A percentile compares a stretch with the other conserved stretches of the same genome.
Evolutionary conservation across 1,284 basidiomycete species (phyloP).

Genomic region (Ceratobasidium sp.): DNA sequence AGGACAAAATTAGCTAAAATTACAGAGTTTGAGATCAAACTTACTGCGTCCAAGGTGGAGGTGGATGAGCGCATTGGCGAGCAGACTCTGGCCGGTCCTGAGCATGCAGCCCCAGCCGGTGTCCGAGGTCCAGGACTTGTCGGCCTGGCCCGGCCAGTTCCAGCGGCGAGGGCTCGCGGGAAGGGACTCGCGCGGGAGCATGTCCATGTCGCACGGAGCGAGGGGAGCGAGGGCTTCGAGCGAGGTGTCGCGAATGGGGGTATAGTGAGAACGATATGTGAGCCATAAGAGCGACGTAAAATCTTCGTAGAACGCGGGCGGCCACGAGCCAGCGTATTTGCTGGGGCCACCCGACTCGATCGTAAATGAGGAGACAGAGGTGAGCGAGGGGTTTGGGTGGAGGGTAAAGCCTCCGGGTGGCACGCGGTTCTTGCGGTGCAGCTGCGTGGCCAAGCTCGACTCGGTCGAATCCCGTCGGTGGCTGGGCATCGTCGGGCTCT

Average conservation of each 20-base stretch:
- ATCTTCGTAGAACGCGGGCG: conserved; percentile 86
- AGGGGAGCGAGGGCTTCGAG: conserved; percentile 62
- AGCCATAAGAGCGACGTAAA: conserved; percentile 90
- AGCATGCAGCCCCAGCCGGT: conserved; percentile 99
- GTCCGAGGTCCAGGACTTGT: conserved; percentile 90
- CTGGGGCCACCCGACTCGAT: conserved; percentile 48
- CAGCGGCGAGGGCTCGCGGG: conserved; percentile 55
- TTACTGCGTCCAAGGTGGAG: conserved; percentile 87
- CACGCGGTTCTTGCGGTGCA: conserved; percentile 55
- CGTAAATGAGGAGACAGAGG: conserved; percentile 47
- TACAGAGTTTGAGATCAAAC: conserved; percentile 50
- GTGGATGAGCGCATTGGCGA: conserved; percentile 88
- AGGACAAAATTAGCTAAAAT: conserved; percentile 9
- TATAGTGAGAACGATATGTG: conserved; percentile 91
- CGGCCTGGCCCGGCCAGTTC: conserved; percentile 63
- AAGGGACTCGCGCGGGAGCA: conserved; percentile 41
- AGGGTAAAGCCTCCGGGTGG: conserved; percentile 44
- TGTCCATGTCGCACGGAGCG: conserved; percentile 51
- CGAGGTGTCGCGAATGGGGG: conserved; percentile 78
- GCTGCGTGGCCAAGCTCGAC: conserved; percentile 52
- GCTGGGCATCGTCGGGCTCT: conserved; percentile 34
- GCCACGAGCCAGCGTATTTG: conserved; percentile 61
- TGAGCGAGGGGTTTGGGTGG: conserved; percentile 48
- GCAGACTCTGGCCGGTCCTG: conserved; percentile 89
- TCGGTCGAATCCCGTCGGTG: conserved; percentile 50